A percentile compares a stretch with the other conserved stretches of the same genome.
These are phyloP conservation scores for Colletotrichum spaethianum DNA, from an alignment of 2,329 filamentous ascomycete species.

Conservation along the genomic window DNA sequence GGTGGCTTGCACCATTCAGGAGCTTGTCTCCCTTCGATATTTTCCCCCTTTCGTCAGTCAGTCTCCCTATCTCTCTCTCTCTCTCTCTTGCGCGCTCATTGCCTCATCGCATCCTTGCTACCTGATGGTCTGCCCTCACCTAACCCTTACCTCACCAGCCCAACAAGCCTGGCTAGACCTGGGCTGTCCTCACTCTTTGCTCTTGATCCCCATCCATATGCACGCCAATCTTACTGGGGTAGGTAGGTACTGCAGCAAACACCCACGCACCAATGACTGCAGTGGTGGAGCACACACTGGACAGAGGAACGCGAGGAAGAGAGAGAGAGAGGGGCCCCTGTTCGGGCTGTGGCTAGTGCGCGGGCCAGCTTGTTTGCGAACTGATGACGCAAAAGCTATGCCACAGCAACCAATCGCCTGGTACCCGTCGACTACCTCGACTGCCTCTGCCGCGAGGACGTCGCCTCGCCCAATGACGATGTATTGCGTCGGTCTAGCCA, in stretches of 20 bases:
- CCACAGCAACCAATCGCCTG: conserved; percentile 42
- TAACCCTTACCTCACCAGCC: not conserved
- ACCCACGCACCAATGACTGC: conserved; percentile 15
- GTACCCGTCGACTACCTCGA: conserved; percentile 29
- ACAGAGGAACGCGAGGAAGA: no score
- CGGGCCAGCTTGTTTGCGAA: conserved; percentile 37
- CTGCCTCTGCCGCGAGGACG: conserved; percentile 1
- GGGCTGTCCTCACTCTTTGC: not conserved
- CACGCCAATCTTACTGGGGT: not conserved
- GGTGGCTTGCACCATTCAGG: not conserved
- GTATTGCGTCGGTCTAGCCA: conserved; percentile 22
- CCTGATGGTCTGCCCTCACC: not conserved
- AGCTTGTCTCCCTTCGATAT: not conserved
- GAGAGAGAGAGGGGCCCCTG: conserved; percentile 23
- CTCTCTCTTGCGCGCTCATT: not conserved
- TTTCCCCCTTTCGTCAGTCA: not conserved
- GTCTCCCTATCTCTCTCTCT: not conserved
- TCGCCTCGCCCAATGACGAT: conserved; percentile 21
- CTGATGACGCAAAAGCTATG: conserved; percentile 43
- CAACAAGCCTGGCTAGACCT: not conserved
- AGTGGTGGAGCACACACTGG: conserved; percentile 2
- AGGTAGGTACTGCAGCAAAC: not conserved
- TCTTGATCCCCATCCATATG: not conserved
- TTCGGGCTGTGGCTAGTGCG: conserved; percentile 42
- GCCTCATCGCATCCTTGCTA: not conserved